Base-by-base conservation (phyloP, 1,284 basidiomycete genomes). In the Pisolithus thermaeus region DNA sequence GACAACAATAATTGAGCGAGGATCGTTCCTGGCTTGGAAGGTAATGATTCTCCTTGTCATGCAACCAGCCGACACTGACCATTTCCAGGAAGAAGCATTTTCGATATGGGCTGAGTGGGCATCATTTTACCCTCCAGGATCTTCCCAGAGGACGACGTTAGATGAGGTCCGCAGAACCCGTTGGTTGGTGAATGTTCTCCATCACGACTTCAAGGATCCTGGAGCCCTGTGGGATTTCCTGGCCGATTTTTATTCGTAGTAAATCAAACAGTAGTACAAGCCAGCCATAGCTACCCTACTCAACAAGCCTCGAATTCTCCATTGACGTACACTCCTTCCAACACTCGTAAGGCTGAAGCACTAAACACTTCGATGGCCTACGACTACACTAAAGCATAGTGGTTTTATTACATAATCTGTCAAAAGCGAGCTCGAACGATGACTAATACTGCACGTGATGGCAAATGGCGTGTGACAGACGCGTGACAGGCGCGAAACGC, bases 71-170 rank as follows among this genome's bases (percentile, higher is more conserved):
- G 8, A 40, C 39, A 32, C 48, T 22, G 42, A 39, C 43, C 7
- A 14, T 7, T 44, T 52, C 16, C 63, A 96, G 92, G 92, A 97
- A 39, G 97, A 99, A 69, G 96, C 94, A 1, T 99, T 97, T 65
- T 88, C 85, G 7, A 96, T 97, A 57, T 99, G 96, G 96, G 78
- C 80, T 2, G 90, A 96, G 59, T 99, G 97, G 96, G 87, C 92
- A 18, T 80, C 86, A 23, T 84, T 92, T 55, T 97, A 94, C 65
- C 81, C 87, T 1, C 85, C 88, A 1, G 74, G 70, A 7, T 93
- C 93, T 0, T 70, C 78, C 7, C 87, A 93, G 52, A 79, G 92
- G 48, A 72, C 73, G 49, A 64, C 95, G 22, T 74, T 99, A 23
- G 86, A 95, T 50, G 59, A 69, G 7, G 79, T 98, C 28, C 74